A percentile compares a stretch with the other conserved stretches of the same genome.
phyloP scores from a whole-genome alignment of 441 rosid genomes.

The Eutrema salsugineum region DNA sequence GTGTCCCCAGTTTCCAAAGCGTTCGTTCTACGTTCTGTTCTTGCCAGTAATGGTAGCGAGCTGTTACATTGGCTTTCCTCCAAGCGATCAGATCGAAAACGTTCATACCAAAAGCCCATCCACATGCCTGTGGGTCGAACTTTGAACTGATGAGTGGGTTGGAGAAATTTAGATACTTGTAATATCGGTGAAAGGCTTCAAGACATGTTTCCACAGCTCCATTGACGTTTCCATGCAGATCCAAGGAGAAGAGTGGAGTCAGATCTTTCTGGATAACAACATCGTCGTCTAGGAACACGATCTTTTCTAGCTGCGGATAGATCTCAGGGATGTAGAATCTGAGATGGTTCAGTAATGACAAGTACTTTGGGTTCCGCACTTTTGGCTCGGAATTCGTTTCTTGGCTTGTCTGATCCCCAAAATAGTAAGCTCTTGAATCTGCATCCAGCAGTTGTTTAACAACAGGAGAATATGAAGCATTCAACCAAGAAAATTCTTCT shows the following conservation, averaged over 20 bases:
- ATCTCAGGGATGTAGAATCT: constrained; percentile 92
- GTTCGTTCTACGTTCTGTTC: constrained; percentile 62
- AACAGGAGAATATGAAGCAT: constrained; percentile 75
- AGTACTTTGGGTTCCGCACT: constrained; percentile 58
- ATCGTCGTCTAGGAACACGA: constrained; percentile 88
- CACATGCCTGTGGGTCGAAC: constrained; percentile 95
- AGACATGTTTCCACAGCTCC: constrained; percentile 99
- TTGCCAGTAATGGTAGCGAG: constrained; percentile 77
- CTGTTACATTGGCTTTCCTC: constrained; percentile 88
- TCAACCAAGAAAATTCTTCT: constrained; percentile 78
- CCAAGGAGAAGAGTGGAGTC: constrained; percentile 80
- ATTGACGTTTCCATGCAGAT: constrained; percentile 89
- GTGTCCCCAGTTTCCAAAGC: constrained; percentile 92
- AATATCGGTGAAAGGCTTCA: constrained; percentile 86
- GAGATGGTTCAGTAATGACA: constrained; percentile 78
- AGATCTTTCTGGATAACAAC: constrained; percentile 95
- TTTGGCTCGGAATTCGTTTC: constrained; percentile 57
- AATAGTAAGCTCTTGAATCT: constrained; percentile 51
- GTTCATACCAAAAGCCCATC: constrained; percentile 99
- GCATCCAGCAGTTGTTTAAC: constrained; percentile 51
- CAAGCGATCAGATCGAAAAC: constrained; percentile 80
- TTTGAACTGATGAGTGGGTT: constrained; percentile 81
- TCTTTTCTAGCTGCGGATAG: constrained; percentile 87
- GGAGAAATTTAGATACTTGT: constrained; percentile 93
- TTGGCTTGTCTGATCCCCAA: constrained; percentile 43